phyloP scores from a whole-genome alignment of 2,329 filamentous ascomycete species.

The Pseudocercospora fuligena region DNA sequence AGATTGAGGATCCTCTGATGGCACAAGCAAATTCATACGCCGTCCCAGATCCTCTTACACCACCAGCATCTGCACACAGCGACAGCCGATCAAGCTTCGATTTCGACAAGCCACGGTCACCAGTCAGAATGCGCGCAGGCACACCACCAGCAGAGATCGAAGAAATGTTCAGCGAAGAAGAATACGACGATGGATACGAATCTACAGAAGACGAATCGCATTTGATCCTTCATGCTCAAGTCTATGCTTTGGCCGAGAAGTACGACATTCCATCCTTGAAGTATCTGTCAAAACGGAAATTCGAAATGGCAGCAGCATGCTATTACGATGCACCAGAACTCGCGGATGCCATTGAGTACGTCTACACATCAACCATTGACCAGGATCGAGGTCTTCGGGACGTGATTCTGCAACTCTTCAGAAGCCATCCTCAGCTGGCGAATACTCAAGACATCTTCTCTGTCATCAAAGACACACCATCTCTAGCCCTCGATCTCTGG shows the following conservation, averaged over 20 bases:
- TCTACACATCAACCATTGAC: conserved; percentile 56
- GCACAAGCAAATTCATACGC: conserved; percentile 40
- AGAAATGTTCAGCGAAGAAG: conserved; percentile 43
- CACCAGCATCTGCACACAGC: conserved; percentile 25
- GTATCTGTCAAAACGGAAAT: conserved; percentile 51
- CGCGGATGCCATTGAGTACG: conserved; percentile 54
- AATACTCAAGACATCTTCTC: conserved; percentile 52
- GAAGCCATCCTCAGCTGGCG: conserved; percentile 51
- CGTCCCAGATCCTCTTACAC: conserved; percentile 27
- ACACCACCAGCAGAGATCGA: conserved; percentile 31
- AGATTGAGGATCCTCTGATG: conserved; percentile 44
- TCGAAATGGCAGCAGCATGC: conserved; percentile 50
- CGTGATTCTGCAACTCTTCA: conserved; percentile 54
- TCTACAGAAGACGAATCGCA: conserved; percentile 47
- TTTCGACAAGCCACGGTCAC: conserved; percentile 30
- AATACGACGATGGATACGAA: conserved; percentile 42
- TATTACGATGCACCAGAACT: conserved; percentile 52
- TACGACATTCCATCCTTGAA: conserved; percentile 56
- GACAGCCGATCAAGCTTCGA: conserved; percentile 24
- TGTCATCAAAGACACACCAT: conserved; percentile 51
- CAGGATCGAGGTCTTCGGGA: conserved; percentile 55
- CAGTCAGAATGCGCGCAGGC: conserved; percentile 23
- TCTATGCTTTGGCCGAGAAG: conserved; percentile 58
- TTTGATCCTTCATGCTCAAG: conserved; percentile 52
- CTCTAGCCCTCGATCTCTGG: conserved; percentile 55